These are phyloP conservation scores for Rhododendron molle DNA, from an alignment of 148 eudicot genomes.

Conservation along the genomic window DNA sequence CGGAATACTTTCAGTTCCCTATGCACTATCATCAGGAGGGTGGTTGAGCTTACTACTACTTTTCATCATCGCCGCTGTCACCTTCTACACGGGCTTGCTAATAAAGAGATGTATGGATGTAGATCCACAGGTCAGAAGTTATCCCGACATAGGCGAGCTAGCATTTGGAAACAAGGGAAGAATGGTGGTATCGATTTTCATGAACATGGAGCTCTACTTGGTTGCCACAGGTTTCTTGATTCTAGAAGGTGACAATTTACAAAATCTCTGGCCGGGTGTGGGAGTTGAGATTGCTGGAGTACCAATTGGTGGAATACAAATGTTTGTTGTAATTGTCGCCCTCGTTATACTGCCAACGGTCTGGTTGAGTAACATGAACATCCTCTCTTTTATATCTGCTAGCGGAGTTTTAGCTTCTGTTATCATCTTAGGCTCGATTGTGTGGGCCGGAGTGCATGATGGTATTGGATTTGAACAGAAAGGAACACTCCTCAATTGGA, in stretches of 20 bases:
- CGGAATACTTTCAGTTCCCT: conserved; percentile 50
- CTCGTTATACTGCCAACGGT: conserved; percentile 40
- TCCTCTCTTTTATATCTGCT: conserved; percentile 48
- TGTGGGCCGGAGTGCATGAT: conserved; percentile 33
- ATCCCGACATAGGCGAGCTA: conserved; percentile 48
- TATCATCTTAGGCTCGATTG: conserved; percentile 37
- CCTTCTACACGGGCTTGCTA: conserved; percentile 43
- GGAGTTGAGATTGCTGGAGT: conserved; percentile 20
- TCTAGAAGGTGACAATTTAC: conserved; percentile 57
- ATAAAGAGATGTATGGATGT: conserved; percentile 53
- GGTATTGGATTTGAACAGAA: conserved; percentile 43
- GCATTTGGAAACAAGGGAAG: conserved; percentile 52
- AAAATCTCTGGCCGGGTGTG: conserved; percentile 31
- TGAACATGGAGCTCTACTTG: conserved; percentile 44
- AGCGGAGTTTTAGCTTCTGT: conserved; percentile 45
- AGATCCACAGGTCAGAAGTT: conserved; percentile 31
- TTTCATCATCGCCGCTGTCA: conserved; percentile 27
- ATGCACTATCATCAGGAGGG: conserved; percentile 48
- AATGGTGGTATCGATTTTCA: conserved; percentile 25
- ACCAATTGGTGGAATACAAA: conserved; percentile 32
- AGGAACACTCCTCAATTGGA: conserved; percentile 32
- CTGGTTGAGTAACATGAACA: conserved; percentile 33
- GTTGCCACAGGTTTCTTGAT: conserved; percentile 56
- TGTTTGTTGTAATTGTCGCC: conserved; percentile 35
- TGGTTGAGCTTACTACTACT: conserved; percentile 42